Evolutionary conservation across 352 stramenopile species (phyloP), one percentile per base, ranked within the genome.

Genomic region (Phytopythium chamaehyphon): DNA sequence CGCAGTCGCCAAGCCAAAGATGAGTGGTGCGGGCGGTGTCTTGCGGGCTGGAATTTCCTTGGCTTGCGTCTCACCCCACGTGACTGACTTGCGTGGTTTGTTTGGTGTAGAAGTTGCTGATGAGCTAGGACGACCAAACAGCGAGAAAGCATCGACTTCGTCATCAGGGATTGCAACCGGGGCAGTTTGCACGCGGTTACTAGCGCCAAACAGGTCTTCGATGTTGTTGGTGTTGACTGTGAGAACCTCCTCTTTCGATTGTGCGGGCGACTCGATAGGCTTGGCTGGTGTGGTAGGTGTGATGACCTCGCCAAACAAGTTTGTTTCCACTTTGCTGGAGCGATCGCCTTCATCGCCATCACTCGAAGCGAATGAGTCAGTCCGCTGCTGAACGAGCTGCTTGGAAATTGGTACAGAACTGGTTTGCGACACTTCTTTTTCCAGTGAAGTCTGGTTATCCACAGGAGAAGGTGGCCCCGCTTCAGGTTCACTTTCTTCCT

Each of bases 1-100:
- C 16, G 64, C 73, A 8, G 72, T 83, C 22, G 70, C 74, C 24
- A 73, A 71, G 31, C 77, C 77, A 53, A 88, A 88, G 11, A 88
- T 59, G 31, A 86, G 65, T 7, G 71, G 71, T 2, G 66, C 51
- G 14, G 55, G 51, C 28, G 45, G 18, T 11, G 46, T 14, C 36
- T 62, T 68, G 33, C 45, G 56, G 18, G 37, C 24, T 6, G 51
- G 44, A 23, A 47, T 28, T 19, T 58, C 59, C 40, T 61, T 38
- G 23, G 51, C 55, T 47, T 58, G 22, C 1, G 47, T 54, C 11
- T 56, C 48, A 16, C 63, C 59, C 63, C 59, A 71, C 28, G 63
- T 71, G 18, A 71, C 63, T 19, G 55, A 56, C 44, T 71, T 71
- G 33, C 59, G 46, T 22, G 33, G 46, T 31, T 40, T 48, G 28